phyloP scores from a whole-genome alignment of 495 filamentous ascomycete genomes.

The Neurospora sp. region DNA sequence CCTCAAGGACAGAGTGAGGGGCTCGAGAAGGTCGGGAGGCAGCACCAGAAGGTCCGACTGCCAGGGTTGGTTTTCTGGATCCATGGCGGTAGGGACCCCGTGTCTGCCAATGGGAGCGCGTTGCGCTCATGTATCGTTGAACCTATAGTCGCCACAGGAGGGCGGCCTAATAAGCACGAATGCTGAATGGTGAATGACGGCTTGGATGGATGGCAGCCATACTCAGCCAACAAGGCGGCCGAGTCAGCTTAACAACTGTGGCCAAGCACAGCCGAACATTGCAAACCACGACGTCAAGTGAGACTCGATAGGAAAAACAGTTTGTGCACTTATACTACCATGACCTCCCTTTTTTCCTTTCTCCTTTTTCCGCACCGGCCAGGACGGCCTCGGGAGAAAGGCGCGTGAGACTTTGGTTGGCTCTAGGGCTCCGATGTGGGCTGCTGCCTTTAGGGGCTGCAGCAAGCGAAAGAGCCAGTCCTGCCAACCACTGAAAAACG shows the following conservation, averaged over 20 bases:
- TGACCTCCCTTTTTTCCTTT: background rate
- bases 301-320: background rate
- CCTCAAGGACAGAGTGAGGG: background rate
- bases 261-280: background rate
- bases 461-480: conserved; percentile 4
- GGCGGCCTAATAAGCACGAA: background rate
- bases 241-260: background rate
- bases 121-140: background rate
- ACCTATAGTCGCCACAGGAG: background rate
- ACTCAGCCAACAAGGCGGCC: background rate
- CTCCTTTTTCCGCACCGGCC: background rate
- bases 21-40: background rate
- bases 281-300: conserved; percentile 3
- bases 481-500: conserved; percentile 1
- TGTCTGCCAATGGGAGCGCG: background rate
- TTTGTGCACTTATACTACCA: background rate
- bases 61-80: background rate
- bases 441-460: conserved; percentile 2
- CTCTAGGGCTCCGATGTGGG: conserved; percentile 2
- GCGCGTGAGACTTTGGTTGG: conserved; percentile 19
- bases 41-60: background rate
- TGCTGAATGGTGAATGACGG: background rate
- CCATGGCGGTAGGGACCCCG: background rate
- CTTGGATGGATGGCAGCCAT: background rate
- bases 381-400: background rate